Conservation (phyloP, 495 filamentous ascomycete genomes). For the Lasiosphaeriaceae sp. region DNA sequence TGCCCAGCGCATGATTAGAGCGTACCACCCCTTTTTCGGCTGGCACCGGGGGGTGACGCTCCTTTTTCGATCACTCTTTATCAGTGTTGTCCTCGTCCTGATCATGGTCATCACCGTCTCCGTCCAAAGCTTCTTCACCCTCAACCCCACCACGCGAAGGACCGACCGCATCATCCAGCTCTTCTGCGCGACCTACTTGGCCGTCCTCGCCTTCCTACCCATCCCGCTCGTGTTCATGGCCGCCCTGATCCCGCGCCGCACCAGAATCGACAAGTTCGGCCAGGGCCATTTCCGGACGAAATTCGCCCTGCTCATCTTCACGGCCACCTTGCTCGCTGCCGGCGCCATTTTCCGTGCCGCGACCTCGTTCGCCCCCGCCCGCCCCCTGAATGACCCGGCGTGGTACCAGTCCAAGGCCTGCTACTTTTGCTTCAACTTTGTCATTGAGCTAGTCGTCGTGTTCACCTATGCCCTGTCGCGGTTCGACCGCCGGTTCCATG, state of each 20-base stretch:
- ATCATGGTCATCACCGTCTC: constrained; percentile 65
- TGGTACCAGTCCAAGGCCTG: constrained; percentile 65
- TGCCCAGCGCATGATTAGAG: constrained; percentile 71
- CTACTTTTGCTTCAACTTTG: constrained; percentile 80
- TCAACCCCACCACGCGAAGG: constrained; percentile 41
- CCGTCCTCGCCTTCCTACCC: constrained; percentile 72
- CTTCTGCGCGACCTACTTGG: constrained; percentile 61
- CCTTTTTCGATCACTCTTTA: constrained; percentile 56
- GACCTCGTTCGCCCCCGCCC: constrained; percentile 46
- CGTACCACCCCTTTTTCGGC: constrained; percentile 65
- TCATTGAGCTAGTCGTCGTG: constrained; percentile 66
- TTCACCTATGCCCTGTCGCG: constrained; percentile 58
- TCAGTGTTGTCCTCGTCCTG: constrained; percentile 56
- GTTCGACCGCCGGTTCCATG: constrained; percentile 69
- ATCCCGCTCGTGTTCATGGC: constrained; percentile 57
- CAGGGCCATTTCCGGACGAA: constrained; percentile 63
- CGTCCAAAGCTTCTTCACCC: constrained; percentile 64
- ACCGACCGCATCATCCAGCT: constrained; percentile 63
- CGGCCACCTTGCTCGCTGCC: constrained; percentile 55
- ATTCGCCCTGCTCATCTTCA: constrained; percentile 54
- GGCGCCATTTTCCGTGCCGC: constrained; percentile 69
- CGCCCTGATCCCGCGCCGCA: constrained; percentile 46
- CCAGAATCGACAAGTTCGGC: constrained; percentile 66
- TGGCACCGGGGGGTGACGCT: constrained; percentile 52
- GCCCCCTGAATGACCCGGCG: constrained; percentile 52